Evolutionary conservation across 768 basidiomycete species (phyloP).

Genomic region (Panaeolus papilionaceus): DNA sequence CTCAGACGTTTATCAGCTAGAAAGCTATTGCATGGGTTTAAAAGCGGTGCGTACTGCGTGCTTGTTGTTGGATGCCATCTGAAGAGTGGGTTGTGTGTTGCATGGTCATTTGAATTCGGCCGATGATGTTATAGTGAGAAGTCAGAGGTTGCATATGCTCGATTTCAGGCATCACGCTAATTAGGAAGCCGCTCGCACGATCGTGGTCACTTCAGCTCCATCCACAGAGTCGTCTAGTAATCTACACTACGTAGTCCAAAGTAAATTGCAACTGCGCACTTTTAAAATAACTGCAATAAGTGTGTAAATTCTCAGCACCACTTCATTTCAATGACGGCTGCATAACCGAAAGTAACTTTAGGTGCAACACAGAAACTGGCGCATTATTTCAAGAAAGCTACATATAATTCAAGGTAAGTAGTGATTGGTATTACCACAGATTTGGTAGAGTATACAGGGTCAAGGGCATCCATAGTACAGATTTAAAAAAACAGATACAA

Average conservation of each 20-base stretch:
- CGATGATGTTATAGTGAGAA: not conserved
- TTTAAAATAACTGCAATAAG: not conserved
- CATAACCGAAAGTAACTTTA: not conserved
- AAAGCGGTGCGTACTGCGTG: not conserved
- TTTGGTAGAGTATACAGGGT: constrained; percentile 14
- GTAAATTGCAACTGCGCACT: not conserved
- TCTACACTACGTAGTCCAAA: not conserved
- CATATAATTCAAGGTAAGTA: not conserved
- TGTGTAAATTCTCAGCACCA: not conserved
- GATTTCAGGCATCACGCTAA: not conserved
- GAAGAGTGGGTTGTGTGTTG: not conserved
- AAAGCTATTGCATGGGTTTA: not conserved
- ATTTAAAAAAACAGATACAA: constrained; percentile 17
- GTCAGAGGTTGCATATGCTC: constrained; percentile 6
- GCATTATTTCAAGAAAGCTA: no score
- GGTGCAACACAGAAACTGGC: not conserved
- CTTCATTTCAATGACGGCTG: not conserved
- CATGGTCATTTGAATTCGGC: constrained; percentile 5
- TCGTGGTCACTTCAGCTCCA: not conserved
- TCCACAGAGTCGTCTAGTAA: no score
- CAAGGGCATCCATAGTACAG: constrained; percentile 15
- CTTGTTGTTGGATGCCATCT: not conserved
- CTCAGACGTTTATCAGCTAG: not conserved
- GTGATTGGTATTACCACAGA: constrained; percentile 17
- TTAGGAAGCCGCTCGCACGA: constrained; percentile 12